Evolutionary conservation across 2,329 filamentous ascomycete genomes (phyloP).

Genomic region (Dothideomycetes sp.): DNA sequence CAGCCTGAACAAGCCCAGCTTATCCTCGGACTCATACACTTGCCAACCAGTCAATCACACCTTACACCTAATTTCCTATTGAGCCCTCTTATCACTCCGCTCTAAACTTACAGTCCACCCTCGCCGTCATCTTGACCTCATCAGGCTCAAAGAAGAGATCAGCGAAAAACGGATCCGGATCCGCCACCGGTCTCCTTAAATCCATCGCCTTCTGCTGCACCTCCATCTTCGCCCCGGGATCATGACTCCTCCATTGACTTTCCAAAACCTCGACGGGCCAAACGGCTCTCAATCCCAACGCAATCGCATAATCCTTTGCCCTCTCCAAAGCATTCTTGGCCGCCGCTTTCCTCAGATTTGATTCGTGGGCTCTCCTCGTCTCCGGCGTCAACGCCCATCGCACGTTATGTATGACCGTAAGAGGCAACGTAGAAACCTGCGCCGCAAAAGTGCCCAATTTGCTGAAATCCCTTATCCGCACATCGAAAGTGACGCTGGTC

Average conservation of each 20-base stretch:
- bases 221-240: background rate
- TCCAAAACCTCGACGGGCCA: constrained; percentile 3
- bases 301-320: constrained; percentile 8
- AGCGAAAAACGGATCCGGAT: background rate
- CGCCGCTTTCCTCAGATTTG: background rate
- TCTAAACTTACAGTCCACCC: constrained; percentile 6
- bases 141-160: constrained; percentile 9
- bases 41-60: too few species aligned
- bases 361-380: background rate
- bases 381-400: background rate
- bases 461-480: background rate
- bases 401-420: background rate
- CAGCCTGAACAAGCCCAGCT: too few species aligned
- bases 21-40: too few species aligned
- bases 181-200: background rate
- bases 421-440: background rate
- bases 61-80: too few species aligned
- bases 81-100: too few species aligned
- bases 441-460: background rate
- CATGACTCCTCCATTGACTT: background rate
- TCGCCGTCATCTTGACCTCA: constrained; percentile 3
- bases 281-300: background rate
- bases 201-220: background rate
- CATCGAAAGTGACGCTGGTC: background rate
- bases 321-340: constrained; percentile 1